phyloP scores from a whole-genome alignment of 1,284 basidiomycete genomes.

The Melampsora larici-populina region DNA sequence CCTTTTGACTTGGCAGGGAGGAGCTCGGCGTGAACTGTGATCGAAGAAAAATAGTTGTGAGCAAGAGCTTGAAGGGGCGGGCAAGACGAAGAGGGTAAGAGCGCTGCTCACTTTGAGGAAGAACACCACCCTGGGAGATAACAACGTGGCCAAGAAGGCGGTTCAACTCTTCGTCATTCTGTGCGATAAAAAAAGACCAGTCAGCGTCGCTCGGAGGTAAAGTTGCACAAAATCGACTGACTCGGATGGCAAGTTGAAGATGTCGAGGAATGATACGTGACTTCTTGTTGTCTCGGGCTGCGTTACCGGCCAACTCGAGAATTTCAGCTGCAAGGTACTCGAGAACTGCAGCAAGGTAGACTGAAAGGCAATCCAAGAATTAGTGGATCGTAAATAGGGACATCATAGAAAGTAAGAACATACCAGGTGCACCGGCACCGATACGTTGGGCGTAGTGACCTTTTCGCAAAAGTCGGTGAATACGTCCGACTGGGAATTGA shows the following conservation, averaged over 20 bases:
- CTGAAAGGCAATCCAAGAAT: slow-evolving; percentile 56
- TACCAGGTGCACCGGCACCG: slow-evolving; percentile 70
- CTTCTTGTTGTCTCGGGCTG: slow-evolving; percentile 69
- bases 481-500: slow-evolving; percentile 79
- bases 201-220: neutral
- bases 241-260: slow-evolving; percentile 78
- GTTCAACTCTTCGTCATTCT: slow-evolving; percentile 27
- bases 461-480: slow-evolving; percentile 78
- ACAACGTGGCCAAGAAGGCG: slow-evolving; percentile 16
- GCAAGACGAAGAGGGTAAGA: too few species aligned
- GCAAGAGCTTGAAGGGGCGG: too few species aligned
- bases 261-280: slow-evolving; percentile 87
- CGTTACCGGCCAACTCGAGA: slow-evolving; percentile 80
- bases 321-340: slow-evolving; percentile 84
- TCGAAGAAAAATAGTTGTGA: neutral
- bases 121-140: slow-evolving; percentile 29
- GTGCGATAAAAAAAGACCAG: neutral
- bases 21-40: slow-evolving; percentile 22
- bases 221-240: neutral
- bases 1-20: slow-evolving; percentile 19
- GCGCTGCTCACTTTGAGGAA: slow-evolving; percentile 18
- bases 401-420: slow-evolving; percentile 51
- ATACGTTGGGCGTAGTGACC: slow-evolving; percentile 78
- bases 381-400: neutral
- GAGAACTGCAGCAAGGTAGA: slow-evolving; percentile 78